Evolutionary conservation across 129 eudicot species (phyloP), one percentile per base, ranked within the genome.

Genomic region (Ambrosia trifida): DNA sequence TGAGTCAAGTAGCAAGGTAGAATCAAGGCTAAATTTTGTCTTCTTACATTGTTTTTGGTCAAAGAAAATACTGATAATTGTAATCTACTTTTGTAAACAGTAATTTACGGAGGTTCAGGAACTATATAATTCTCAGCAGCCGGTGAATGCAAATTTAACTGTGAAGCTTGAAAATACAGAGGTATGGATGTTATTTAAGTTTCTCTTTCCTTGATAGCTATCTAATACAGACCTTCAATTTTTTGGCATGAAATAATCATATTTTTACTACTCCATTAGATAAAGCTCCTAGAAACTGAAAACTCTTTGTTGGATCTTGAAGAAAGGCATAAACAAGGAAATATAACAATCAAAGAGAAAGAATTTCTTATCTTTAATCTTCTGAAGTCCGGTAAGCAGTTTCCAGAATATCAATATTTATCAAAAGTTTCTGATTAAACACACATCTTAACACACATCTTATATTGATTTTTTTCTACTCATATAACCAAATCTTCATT

Each of bases 1-100:
- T 19, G 99, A 95, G 59, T 84, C 99, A 56, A 86, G 86, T 72
- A 93, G 94, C 80, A 95, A 95, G 99, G 99, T 95, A 88, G 52
- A 76, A 36, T 46, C 50, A 19, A 74, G 0, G 17, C 47, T 45
- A 68, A 20, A n/a, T 36, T 12, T 16, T 16, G 11, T 54, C 4
- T 7, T 70, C n/a, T 32, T 16, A 1, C 43, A 58, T 2, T 20
- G 31, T 19, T 7, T 66, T 53, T 38, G 68, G 12, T 54, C 11
- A 11, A 17, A 33, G 33, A 47, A 14, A 32, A 10, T 32, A 6
- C 32, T 83, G 54, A 50, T 75, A 50, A 19, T 76, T n/a, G 38
- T 74, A 16, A n/a, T 31, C 32, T 47, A 11, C 41, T 36, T 66
- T 69, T 45, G 12, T 38, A 31, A 67, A 73, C 89, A 90, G 99